Base-by-base conservation (phyloP, 2,329 filamentous ascomycete genomes). In the Raffaelea albimanens region DNA sequence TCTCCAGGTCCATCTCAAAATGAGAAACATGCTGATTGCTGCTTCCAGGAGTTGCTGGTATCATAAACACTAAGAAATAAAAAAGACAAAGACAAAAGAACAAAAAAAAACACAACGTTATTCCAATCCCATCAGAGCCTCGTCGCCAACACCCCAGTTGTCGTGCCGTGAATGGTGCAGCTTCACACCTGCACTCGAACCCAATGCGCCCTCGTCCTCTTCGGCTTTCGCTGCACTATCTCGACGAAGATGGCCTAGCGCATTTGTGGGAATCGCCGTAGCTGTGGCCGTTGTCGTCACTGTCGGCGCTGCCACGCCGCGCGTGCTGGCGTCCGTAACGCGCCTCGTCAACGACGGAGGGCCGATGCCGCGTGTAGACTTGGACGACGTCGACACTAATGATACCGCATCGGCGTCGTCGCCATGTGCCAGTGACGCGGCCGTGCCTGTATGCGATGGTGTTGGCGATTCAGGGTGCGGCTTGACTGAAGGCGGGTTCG, bases 81-180 rank as follows among this genome's bases (percentile, higher is more conserved):
- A n/a, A 9, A 19, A 40, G 5, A 40, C 18, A 40, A 40, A 40
- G 21, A 40, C 5, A 40, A 20, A 5, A 38, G 5, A 16, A 7
- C 14, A 38, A 8, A 11, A 18, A 4, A 40, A 5, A 20, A 18
- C 22, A 13, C 22, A 22, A 31, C 23, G 19, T 22, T 50, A 91
- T 63, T 91, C 87, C 55, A 95, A 67, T 29, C 81, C 84, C 85
- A 95, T 93, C 58, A 83, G 75, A 21, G 85, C 80, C 59, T 95
- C 88, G 61, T 95, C 89, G 1, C 86, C 85, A 44, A 94, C 76
- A 0, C 87, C 86, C 82, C 88, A 89, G 75, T 68, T 81, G 55
- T 75, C 79, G 58, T 66, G 69, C 53, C 71, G 64, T 53, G 72
- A 60, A 54, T 72, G 70, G 63, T 80, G 69, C 57, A 78, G 65